A percentile compares a stretch with the other conserved stretches of the same genome.
phyloP scores from a whole-genome alignment of 139 green algal species.

The Medakamo hakoo region DNA sequence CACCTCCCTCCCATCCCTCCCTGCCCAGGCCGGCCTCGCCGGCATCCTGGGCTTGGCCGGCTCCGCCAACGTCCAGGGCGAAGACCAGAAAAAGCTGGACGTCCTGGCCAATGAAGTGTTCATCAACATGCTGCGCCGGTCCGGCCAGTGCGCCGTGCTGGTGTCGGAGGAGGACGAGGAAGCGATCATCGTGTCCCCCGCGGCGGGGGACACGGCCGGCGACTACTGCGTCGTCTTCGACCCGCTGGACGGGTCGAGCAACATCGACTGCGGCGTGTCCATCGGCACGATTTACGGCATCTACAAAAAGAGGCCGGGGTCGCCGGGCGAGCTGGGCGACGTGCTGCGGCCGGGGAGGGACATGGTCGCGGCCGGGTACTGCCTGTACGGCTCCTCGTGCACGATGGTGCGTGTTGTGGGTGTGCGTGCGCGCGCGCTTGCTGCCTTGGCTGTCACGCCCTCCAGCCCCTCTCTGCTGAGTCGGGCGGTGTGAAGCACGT shows the following conservation, averaged over 20 bases:
- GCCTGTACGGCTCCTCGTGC: conserved; percentile 44
- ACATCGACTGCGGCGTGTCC: conserved; percentile 49
- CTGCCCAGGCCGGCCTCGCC: conserved; percentile 27
- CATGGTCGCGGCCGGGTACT: conserved; percentile 47
- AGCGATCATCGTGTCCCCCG: conserved; percentile 26
- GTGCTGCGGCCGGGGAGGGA: conserved; percentile 25
- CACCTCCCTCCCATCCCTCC: no score
- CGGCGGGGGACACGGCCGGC: conserved; percentile 10
- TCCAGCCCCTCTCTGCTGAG: no score
- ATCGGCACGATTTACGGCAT: conserved; percentile 48
- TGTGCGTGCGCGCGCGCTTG: no score
- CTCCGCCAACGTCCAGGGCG: conserved; percentile 34
- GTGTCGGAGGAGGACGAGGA: conserved; percentile 46
- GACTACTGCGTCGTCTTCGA: conserved; percentile 48
- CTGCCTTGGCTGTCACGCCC: no score
- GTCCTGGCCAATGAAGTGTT: conserved; percentile 54
- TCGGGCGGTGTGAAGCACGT: no score
- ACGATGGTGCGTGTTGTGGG: no score
- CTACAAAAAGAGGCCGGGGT: conserved; percentile 19
- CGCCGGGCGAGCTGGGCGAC: conserved; percentile 5
- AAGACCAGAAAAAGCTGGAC: conserved; percentile 60
- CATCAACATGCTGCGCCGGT: conserved; percentile 27
- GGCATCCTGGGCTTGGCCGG: conserved; percentile 38
- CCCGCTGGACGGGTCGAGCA: conserved; percentile 46
- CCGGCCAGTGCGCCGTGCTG: conserved; percentile 33